These are phyloP conservation scores for Capsella rubella DNA, from an alignment of 441 rosid genomes.

Conservation along the genomic window DNA sequence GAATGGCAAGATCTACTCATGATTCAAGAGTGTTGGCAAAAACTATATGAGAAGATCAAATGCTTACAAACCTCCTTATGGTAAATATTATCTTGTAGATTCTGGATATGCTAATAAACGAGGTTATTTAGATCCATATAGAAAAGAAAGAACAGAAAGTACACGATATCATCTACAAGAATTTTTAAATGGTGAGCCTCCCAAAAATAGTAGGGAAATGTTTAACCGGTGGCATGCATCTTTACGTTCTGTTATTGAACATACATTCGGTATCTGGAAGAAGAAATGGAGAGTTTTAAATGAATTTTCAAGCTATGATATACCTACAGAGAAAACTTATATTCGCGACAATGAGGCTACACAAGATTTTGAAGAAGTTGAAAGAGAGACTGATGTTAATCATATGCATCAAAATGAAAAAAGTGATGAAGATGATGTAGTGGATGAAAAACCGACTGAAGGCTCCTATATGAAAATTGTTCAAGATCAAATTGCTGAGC, in stretches of 20 bases:
- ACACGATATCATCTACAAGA: slow-evolving; percentile 12
- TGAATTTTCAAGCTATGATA: too few species aligned
- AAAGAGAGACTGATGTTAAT: not conserved
- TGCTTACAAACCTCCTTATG: not conserved
- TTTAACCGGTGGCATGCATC: too few species aligned
- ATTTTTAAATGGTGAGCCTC: not conserved
- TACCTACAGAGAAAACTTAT: too few species aligned
- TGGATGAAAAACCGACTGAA: not conserved
- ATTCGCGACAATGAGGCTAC: too few species aligned
- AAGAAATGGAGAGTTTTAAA: too few species aligned
- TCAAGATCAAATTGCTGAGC: not conserved
- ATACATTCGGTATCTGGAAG: too few species aligned
- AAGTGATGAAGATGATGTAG: not conserved
- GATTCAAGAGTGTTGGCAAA: not conserved
- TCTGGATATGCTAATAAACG: slow-evolving; percentile 1
- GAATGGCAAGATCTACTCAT: not conserved
- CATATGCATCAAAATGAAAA: not conserved
- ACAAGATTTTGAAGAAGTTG: not conserved
- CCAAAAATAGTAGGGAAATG: too few species aligned
- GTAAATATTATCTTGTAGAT: slow-evolving; percentile 2
- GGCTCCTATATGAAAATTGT: not conserved
- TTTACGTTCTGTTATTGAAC: too few species aligned
- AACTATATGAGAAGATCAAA: not conserved
- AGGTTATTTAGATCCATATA: slow-evolving; percentile 5
- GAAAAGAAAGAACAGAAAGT: not conserved